Evolutionary conservation across 225 moss, liverwort and hornwort species (phyloP).

Genomic region (Marchantia polymorpha): DNA sequence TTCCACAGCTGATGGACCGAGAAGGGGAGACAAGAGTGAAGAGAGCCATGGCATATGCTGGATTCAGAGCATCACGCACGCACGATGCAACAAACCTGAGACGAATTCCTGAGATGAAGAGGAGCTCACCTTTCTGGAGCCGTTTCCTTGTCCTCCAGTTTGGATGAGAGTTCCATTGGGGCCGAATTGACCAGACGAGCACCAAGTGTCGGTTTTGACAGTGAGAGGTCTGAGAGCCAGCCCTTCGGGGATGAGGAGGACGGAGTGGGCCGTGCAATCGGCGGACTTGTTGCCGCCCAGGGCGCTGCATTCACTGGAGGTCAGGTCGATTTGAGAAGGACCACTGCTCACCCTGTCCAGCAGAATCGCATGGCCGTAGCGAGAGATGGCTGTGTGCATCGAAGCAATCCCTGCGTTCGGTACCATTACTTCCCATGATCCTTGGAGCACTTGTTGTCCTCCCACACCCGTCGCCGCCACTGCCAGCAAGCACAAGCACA

Average conservation of each 20-base stretch:
- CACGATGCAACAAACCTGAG: too few species aligned
- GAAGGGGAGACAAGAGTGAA: too few species aligned
- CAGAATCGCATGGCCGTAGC: constrained; percentile 64
- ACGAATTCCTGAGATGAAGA: too few species aligned
- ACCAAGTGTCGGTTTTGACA: constrained; percentile 66
- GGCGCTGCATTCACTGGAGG: constrained; percentile 45
- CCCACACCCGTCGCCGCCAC: background rate
- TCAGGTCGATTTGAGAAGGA: constrained; percentile 56
- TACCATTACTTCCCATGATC: constrained; percentile 61
- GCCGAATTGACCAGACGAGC: constrained; percentile 73
- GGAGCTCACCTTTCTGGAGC: constrained; percentile 46
- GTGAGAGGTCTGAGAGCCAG: constrained; percentile 54
- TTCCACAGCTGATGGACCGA: background rate
- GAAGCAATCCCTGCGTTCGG: constrained; percentile 71
- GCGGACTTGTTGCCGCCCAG: constrained; percentile 25
- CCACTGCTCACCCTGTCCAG: constrained; percentile 72
- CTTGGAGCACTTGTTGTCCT: constrained; percentile 26
- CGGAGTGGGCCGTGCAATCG: constrained; percentile 81
- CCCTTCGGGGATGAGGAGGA: constrained; percentile 56
- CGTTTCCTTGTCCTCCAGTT: constrained; percentile 68
- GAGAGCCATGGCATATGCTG: too few species aligned
- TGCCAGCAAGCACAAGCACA: background rate
- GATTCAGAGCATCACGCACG: too few species aligned
- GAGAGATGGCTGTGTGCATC: constrained; percentile 78
- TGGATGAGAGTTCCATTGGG: constrained; percentile 76